Base-by-base conservation (phyloP, 208 protist species). In the Trypanosoma melophagium region DNA sequence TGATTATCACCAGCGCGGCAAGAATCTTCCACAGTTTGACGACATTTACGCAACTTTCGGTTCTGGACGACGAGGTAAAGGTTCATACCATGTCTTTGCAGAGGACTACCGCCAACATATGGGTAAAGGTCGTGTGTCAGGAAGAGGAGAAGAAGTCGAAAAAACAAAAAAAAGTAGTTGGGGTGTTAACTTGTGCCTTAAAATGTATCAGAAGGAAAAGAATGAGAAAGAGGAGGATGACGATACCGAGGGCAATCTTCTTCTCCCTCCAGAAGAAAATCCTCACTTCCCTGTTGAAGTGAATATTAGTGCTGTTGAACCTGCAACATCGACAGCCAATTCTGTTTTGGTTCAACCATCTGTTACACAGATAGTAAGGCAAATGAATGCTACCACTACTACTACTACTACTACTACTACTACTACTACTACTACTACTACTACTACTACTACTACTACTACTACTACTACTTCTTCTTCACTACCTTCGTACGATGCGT, bases 1-100 rank as follows among this genome's bases (percentile, higher is more conserved):
- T 2, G 89, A 92, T 16, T 83, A 83, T 57, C 79, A 90, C 71
- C 89, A 92, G 61, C 54, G 62, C 40, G 77, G 80, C 3, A 56
- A 62, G 28, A 41, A 55, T 21, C 69, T 89, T 17, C 85, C 88
- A 9, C 70, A 74, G 13, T 65, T 81, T 24, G 87, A 89, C 45
- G 65, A 56, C 25, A 70, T 88, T 24, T 94, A 82, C 66, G 66
- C 69, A 7, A 50, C 74, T 71, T 86, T 87, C 42, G 85, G 88
- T 52, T 71, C n/a, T 59, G 61, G 19, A 77, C 70, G 4, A 78
- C 66, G 66, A 67, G 77, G 58, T 31, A 58, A 56, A 22, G 42
- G n/a, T 31, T 58, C 51, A n/a, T 66, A 58, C 35, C 61, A 66
- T 44, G 21, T 66, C 42, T 9, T 19, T 66, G 51, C 84, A 80